These are phyloP conservation scores for Dothideomycetidae sp. DNA, from an alignment of 2,329 filamentous ascomycete genomes.

Conservation along the genomic window DNA sequence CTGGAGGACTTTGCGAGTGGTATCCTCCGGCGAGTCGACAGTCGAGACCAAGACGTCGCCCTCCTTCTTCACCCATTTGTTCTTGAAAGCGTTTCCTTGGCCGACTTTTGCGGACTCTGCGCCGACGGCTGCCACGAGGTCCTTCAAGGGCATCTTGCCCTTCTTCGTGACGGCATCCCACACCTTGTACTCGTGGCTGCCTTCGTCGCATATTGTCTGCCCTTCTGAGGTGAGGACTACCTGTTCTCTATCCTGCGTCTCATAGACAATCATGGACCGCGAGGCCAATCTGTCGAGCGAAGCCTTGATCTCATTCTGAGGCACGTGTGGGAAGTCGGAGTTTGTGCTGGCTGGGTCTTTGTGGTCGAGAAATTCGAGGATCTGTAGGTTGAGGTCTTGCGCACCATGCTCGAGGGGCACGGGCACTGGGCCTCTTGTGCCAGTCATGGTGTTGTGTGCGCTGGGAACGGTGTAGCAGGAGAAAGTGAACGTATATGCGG, in stretches of 20 bases:
- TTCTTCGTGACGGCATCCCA: conserved; percentile 34
- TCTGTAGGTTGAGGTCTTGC: conserved; percentile 54
- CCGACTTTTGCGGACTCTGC: conserved; percentile 70
- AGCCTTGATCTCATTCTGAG: conserved; percentile 52
- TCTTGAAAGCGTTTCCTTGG: conserved; percentile 85
- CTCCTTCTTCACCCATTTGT: conserved; percentile 52
- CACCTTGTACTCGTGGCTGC: conserved; percentile 38
- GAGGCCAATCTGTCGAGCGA: conserved; percentile 75
- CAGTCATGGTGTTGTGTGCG: conserved; percentile 25
- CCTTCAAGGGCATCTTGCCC: conserved; percentile 33
- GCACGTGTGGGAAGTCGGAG: conserved; percentile 19
- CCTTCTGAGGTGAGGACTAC: conserved; percentile 65
- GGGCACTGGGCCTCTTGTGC: conserved; percentile 34
- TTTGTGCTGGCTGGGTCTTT: conserved; percentile 22
- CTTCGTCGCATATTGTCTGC: conserved; percentile 50
- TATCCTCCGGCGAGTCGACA: conserved; percentile 62
- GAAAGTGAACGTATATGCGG: no score
- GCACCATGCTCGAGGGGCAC: conserved; percentile 26
- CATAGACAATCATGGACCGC: conserved; percentile 74
- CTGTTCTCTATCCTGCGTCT: conserved; percentile 68
- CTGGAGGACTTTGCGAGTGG: conserved; percentile 60
- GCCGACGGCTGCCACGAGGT: conserved; percentile 44
- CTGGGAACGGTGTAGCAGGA: background rate
- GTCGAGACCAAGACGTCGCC: conserved; percentile 39
- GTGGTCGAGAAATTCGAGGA: conserved; percentile 53